Evolutionary conservation across 2,329 filamentous ascomycete species (phyloP).

Genomic region (Scedosporium aurantiacum): DNA sequence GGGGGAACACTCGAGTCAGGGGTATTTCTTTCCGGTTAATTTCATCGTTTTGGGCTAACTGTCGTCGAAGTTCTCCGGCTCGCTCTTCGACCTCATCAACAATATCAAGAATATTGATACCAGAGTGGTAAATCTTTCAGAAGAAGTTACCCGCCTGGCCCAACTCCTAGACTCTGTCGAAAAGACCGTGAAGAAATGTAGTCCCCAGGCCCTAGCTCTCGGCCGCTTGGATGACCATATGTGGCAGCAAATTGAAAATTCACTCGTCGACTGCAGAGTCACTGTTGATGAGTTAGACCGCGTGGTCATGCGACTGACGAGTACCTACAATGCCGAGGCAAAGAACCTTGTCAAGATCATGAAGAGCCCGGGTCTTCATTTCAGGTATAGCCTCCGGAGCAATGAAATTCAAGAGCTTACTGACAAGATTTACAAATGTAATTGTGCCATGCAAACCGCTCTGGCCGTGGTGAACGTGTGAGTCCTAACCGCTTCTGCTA

Average conservation of each 20-base stretch:
- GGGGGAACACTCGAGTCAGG: not conserved
- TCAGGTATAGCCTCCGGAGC: conserved; percentile 1
- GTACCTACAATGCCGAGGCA: conserved; percentile 1
- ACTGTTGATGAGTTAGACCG: not conserved
- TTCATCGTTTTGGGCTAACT: not conserved
- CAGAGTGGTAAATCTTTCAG: conserved; percentile 4
- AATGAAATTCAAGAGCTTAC: conserved; percentile 5
- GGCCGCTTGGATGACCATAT: conserved; percentile 6
- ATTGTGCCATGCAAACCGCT: conserved; percentile 6
- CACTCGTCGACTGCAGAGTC: conserved; percentile 4
- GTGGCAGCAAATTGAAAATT: conserved; percentile 4
- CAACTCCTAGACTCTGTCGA: conserved; percentile 1
- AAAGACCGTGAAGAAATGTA: conserved; percentile 5
- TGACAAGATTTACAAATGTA: conserved; percentile 5
- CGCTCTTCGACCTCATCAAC: conserved; percentile 1
- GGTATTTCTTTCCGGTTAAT: not conserved
- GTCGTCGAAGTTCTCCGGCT: conserved; percentile 1
- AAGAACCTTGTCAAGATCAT: not conserved
- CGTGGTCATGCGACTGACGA: conserved; percentile 1
- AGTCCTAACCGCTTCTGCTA: not conserved
- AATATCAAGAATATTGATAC: conserved; percentile 2
- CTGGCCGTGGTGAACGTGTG: conserved; percentile 6
- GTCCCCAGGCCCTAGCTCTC: not conserved
- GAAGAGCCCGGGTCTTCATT: conserved; percentile 4
- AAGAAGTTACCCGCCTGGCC: not conserved